These are phyloP conservation scores for Sequoia sempervirens DNA, from an alignment of 75 land plant genomes.

Conservation along the genomic window DNA sequence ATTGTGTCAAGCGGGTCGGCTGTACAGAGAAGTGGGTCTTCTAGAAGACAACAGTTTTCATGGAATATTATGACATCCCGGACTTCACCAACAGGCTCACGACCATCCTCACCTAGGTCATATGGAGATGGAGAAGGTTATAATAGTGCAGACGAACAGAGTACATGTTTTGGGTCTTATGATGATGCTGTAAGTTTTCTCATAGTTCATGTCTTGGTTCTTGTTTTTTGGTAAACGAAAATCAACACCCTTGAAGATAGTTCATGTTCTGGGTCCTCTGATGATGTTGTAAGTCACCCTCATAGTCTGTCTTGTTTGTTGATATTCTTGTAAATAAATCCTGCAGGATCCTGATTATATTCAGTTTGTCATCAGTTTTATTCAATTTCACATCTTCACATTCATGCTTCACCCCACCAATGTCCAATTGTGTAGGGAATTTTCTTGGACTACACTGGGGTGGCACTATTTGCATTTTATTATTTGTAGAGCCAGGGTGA, in stretches of 20 bases:
- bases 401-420: not conserved
- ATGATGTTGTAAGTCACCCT: constrained; percentile 44
- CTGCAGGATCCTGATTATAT: not conserved
- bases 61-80: constrained; percentile 42
- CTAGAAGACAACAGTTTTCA: constrained; percentile 29
- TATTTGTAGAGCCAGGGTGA: not conserved
- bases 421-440: not conserved
- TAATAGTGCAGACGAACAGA: constrained; percentile 95
- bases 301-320: not conserved
- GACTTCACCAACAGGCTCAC: constrained; percentile 58
- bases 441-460: not conserved
- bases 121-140: constrained; percentile 83
- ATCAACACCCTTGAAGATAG: constrained; percentile 45
- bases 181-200: constrained; percentile 50
- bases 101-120: constrained; percentile 85
- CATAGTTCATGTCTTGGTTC: not conserved
- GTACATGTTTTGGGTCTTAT: constrained; percentile 55
- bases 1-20: constrained; percentile 23
- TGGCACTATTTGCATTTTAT: not conserved
- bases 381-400: not conserved
- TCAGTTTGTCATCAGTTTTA: not conserved
- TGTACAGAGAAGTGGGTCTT: constrained; percentile 31
- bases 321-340: not conserved
- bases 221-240: not conserved
- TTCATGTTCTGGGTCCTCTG: constrained; percentile 55